Conservation (phyloP, 2,329 filamentous ascomycete genomes). For the Lizonia empirigonia region DNA sequence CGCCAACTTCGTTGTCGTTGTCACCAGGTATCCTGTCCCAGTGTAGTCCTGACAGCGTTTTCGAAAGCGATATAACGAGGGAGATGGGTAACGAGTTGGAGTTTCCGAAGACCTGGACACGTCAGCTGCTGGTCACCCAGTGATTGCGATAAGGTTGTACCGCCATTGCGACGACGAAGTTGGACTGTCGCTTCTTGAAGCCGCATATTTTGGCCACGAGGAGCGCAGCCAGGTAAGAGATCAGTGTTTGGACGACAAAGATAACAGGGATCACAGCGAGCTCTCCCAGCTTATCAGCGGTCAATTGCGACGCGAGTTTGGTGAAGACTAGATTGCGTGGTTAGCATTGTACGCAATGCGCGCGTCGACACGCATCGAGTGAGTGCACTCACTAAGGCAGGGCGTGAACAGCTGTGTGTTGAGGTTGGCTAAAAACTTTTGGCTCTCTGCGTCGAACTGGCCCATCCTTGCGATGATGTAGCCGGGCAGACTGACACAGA, state of each 20-base stretch:
- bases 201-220: conserved; percentile 75
- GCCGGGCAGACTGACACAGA: conserved; percentile 91
- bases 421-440: conserved; percentile 95
- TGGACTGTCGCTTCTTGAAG: conserved; percentile 82
- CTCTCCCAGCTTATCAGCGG: conserved; percentile 85
- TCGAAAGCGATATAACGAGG: conserved; percentile 88
- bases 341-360: neutral
- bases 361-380: neutral
- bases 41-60: conserved; percentile 88
- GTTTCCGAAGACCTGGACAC: conserved; percentile 81
- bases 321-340: conserved; percentile 74
- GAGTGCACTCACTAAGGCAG: conserved; percentile 73
- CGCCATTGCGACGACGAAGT: conserved; percentile 97
- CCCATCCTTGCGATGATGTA: conserved; percentile 90
- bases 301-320: conserved; percentile 93
- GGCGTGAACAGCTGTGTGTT: conserved; percentile 97
- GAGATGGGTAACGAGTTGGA: conserved; percentile 98
- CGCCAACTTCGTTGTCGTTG: conserved; percentile 92
- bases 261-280: conserved; percentile 95
- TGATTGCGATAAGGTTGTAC: conserved; percentile 50
- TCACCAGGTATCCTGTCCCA: conserved; percentile 92
- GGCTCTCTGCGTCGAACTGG: conserved; percentile 92
- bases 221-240: conserved; percentile 80
- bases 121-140: conserved; percentile 20
- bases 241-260: conserved; percentile 82